Percentiles rank a stretch among this genome's conserved stretches.
Conservation (phyloP, 2,329 filamentous ascomycete species). For the Zymoseptoria passerinii region DNA sequence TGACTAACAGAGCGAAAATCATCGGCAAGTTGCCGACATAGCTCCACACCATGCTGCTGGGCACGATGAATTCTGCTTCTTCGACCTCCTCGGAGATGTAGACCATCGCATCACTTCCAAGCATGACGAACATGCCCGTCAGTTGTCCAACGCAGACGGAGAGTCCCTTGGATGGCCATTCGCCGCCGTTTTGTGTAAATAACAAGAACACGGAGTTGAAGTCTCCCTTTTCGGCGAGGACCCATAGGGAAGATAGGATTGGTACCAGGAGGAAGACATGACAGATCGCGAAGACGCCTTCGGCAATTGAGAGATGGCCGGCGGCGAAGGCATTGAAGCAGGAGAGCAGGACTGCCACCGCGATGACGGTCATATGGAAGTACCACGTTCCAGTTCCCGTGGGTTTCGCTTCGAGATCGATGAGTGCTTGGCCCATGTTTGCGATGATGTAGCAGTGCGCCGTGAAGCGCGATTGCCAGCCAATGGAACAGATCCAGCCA, state of each 20-base stretch:
- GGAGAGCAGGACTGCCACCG: constrained; percentile 13
- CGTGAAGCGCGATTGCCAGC: constrained; percentile 40
- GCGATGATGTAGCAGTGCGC: constrained; percentile 38
- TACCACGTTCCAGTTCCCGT: constrained; percentile 20
- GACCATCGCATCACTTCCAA: constrained; percentile 31
- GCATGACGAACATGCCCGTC: constrained; percentile 26
- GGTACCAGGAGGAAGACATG: constrained; percentile 29
- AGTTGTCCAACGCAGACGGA: constrained; percentile 35
- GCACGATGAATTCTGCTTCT: constrained; percentile 34
- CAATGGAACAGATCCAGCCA: constrained; percentile 26
- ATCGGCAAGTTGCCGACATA: constrained; percentile 30
- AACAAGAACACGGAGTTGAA: constrained; percentile 22
- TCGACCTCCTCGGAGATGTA: constrained; percentile 40
- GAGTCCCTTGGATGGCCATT: constrained; percentile 32
- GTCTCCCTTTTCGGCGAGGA: constrained; percentile 15
- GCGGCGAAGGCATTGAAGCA: constrained; percentile 26
- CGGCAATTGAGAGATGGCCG: constrained; percentile 22
- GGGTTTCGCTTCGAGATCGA: constrained; percentile 34
- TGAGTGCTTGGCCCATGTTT: constrained; percentile 39
- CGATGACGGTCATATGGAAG: constrained; percentile 20
- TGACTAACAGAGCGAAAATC: constrained; percentile 24
- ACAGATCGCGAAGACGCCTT: constrained; percentile 24
- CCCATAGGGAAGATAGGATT: constrained; percentile 24
- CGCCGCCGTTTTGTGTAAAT: constrained; percentile 33
- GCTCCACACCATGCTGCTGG: constrained; percentile 34